Evolutionary conservation across 2,329 filamentous ascomycete genomes (phyloP), one percentile per base, ranked within the genome.

Genomic region (Apiospora saccharicola): DNA sequence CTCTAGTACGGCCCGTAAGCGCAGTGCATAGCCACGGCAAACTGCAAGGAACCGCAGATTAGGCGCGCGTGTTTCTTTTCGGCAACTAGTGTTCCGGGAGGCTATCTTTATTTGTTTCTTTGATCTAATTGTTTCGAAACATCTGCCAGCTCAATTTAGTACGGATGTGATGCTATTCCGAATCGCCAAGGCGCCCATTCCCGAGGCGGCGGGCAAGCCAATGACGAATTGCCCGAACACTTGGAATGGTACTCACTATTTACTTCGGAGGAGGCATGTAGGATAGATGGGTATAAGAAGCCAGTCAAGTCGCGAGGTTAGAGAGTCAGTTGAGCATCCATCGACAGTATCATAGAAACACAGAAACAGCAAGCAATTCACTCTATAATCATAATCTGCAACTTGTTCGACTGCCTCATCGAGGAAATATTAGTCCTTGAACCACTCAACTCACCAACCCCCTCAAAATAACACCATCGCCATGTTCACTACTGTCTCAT

Each of bases 121-220:
- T 41, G 19, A 34, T 64, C n/a, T 64, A 34, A 24, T 64, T 64
- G 34, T 64, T 64, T 64, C 57, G 57, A 64, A 64, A 64, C 57
- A 41, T 64, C 34, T 37, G 34, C 34, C 57, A 64, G 34, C 57
- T 64, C 34, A 41, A 64, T 41, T 64, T 64, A 64, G 57, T 37
- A 64, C 57, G 57, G 57, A 64, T 41, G 8, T 37, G 57, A 64
- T 41, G 57, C 57, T 64, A 64, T 64, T n/a, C 57, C 57, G 57
- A 64, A 64, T n/a, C 13, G 19, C 26, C 10, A 7, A 64, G 41
- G 34, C 19, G 57, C 34, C 57, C 22, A n/a, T 41, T 41, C 13
- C 13, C 30, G 26, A 37, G 30, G 53, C 26, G 26, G 53, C 14
- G 4, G 16, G 26, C n/a, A 10, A n/a, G 34, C 57, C 57, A 64